Evolutionary conservation across 2,329 filamentous ascomycete species (phyloP), one percentile per base, ranked within the genome.

Genomic region (Sarocladium strictum): DNA sequence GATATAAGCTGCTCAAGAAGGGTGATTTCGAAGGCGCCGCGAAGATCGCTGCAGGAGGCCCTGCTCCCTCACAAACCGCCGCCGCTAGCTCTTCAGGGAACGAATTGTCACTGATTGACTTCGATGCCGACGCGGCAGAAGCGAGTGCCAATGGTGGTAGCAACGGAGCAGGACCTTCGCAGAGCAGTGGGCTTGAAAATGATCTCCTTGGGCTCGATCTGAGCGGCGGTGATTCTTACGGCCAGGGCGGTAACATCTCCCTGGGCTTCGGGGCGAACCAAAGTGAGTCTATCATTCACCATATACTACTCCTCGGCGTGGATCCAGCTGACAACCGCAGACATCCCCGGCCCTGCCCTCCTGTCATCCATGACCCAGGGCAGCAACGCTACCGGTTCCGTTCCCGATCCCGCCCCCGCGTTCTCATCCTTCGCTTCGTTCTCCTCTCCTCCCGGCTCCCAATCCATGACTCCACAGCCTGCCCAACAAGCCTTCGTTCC

Each of bases 1-100:
- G 94, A 60, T 99, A 97, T 71, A 96, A 90, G 77, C 76, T 97
- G 54, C 85, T 97, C 71, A 99, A 96, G 77, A 95, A 94, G 75
- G 94, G 94, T 21, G 92, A 99, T 64, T 69, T 95, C 43, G 90
- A 92, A 61, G 90, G 77, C 11, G 90, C 94, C 15, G 84, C 86
- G 60, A 89, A 85, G 68, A 88, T 97, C 60, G 90, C 90, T 6
- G 86, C 89, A 65, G 90, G 92, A 26, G 92, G 87, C 14, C 78
- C 76, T 6, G 58, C 66, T 21, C 62, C 66, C 2, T 66, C 56
- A 79, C 82, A 58, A 77, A 86, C 47, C 76, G 79, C 61, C 81
- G 85, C 73, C 82, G 86, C 62, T 14, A 57, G 60, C 9, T 63
- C 59, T 11, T 71, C 78, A 7, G 72, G 74, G 3, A 79, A 90